These are phyloP conservation scores for Linnemannia exigua DNA, from an alignment of 192 early-diverging fungal genomes.

Conservation along the genomic window DNA sequence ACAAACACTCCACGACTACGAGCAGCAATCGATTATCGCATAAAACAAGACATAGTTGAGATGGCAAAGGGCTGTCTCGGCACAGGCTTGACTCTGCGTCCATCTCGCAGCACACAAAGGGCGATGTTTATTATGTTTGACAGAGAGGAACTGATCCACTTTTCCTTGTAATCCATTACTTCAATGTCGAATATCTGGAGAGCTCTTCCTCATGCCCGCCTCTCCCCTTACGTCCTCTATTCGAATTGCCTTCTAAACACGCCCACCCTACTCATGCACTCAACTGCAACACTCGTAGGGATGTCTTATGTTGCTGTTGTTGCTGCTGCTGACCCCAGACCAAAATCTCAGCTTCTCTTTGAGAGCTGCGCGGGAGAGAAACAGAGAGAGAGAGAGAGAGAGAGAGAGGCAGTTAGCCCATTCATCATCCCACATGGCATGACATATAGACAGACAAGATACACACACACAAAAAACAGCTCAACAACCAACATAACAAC, in stretches of 20 bases:
- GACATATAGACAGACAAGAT: too few species aligned
- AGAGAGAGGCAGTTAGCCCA: not conserved
- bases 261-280: too few species aligned
- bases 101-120: not conserved
- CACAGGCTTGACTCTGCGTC: not conserved
- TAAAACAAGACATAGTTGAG: too few species aligned
- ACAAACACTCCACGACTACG: not conserved
- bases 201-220: too few species aligned
- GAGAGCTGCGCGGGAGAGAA: constrained; percentile 7
- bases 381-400: not conserved
- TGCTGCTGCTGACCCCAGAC: too few species aligned
- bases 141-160: not conserved
- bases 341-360: not conserved
- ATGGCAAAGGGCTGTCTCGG: too few species aligned
- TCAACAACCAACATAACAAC: not conserved
- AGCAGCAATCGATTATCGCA: not conserved
- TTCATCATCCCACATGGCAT: constrained; percentile 4
- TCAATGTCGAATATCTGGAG: not conserved
- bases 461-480: too few species aligned
- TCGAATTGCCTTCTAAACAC: too few species aligned
- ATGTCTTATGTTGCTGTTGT: too few species aligned
- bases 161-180: not conserved
- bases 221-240: too few species aligned
- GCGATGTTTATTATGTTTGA: not conserved
- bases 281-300: too few species aligned